Percentiles rank a stretch among this genome's conserved stretches.
Conservation (phyloP, 2,329 filamentous ascomycete species). For the Thelonectria blattea region DNA sequence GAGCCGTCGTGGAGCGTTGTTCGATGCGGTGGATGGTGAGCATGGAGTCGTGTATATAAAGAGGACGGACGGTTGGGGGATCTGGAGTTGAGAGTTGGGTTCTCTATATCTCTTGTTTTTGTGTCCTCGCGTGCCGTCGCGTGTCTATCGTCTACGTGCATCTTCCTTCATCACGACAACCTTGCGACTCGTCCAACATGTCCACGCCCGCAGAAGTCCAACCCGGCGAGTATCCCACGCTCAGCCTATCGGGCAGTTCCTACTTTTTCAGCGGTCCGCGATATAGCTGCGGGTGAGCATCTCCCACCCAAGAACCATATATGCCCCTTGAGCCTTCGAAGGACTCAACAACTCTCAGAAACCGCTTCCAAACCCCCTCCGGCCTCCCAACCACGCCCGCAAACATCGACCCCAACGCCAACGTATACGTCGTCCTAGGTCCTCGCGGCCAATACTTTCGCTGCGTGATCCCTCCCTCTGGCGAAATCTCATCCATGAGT, state of each 20-base stretch:
- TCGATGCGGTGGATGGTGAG: neutral
- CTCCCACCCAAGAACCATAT: neutral
- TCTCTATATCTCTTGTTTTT: no score
- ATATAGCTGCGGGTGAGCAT: slow-evolving; percentile 29
- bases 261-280: slow-evolving; percentile 33
- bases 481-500: slow-evolving; percentile 27
- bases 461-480: slow-evolving; percentile 24
- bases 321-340: neutral
- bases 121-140: no score
- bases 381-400: slow-evolving; percentile 8
- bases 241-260: slow-evolving; percentile 28
- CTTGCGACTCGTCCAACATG: neutral
- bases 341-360: neutral
- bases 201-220: slow-evolving; percentile 1
- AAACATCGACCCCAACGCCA: slow-evolving; percentile 2
- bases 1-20: neutral
- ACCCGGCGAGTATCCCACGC: slow-evolving; percentile 20
- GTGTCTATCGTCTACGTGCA: no score
- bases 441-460: slow-evolving; percentile 29
- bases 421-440: slow-evolving; percentile 32
- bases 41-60: no score
- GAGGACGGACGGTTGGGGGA: no score
- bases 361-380: neutral
- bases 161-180: no score
- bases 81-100: no score